A percentile compares a stretch with the other conserved stretches of the same genome.
Evolutionary conservation across 1,284 basidiomycete species (phyloP).

Genomic region (Malassezia dermatis): DNA sequence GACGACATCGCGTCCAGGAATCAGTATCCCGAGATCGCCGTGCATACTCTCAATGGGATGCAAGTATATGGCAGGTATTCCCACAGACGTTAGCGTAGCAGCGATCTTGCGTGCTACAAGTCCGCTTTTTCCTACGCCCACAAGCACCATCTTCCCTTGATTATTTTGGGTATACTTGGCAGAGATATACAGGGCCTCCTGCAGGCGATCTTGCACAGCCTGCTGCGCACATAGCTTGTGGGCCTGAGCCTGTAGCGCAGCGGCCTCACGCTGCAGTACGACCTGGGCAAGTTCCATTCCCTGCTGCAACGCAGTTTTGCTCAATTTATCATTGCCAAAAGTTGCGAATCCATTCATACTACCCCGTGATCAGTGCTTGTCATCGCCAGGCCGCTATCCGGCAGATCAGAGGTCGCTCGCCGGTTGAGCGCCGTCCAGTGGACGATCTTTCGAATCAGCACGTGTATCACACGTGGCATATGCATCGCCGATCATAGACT

Average conservation of each 20-base stretch:
- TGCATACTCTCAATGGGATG: slow-evolving; percentile 49
- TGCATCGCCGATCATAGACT: background rate
- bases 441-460: background rate
- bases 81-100: slow-evolving; percentile 38
- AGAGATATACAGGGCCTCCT: slow-evolving; percentile 26
- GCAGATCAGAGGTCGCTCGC: background rate
- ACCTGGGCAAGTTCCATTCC: background rate
- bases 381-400: background rate
- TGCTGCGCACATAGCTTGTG: background rate
- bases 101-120: slow-evolving; percentile 40
- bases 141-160: slow-evolving; percentile 48
- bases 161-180: slow-evolving; percentile 20
- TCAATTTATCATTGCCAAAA: background rate
- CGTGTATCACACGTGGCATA: background rate
- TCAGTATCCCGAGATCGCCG: slow-evolving; percentile 49
- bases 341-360: background rate
- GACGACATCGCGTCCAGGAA: slow-evolving; percentile 2
- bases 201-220: background rate
- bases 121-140: slow-evolving; percentile 49
- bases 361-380: background rate
- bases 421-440: background rate
- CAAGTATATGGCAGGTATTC: slow-evolving; percentile 48
- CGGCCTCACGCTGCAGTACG: slow-evolving; percentile 6
- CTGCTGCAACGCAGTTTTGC: background rate
- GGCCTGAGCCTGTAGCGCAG: background rate